Percentiles rank a stretch among this genome's conserved stretches.
These are phyloP conservation scores for Sindora glabra DNA, from an alignment of 306 rosid species.

Conservation along the genomic window DNA sequence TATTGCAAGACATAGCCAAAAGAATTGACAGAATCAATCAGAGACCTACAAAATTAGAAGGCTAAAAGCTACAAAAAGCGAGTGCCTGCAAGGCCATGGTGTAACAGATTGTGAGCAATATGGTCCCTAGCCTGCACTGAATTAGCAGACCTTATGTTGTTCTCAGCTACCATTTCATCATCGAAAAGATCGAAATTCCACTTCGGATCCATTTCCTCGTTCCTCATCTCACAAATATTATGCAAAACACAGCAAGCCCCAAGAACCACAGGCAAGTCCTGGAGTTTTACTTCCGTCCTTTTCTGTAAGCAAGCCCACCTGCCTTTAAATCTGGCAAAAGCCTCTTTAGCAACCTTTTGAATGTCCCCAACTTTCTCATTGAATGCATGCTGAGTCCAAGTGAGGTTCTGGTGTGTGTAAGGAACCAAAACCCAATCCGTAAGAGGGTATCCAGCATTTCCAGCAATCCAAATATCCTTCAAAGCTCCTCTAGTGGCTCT, in stretches of 20 bases:
- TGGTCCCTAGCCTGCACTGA: constrained; percentile 41
- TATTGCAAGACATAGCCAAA: not conserved
- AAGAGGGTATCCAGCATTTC: constrained; percentile 39
- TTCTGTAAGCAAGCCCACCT: constrained; percentile 58
- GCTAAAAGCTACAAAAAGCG: constrained; percentile 23
- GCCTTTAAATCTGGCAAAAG: constrained; percentile 49
- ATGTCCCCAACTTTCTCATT: constrained; percentile 55
- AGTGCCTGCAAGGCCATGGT: constrained; percentile 62
- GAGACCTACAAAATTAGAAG: not conserved
- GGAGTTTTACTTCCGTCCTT: constrained; percentile 51
- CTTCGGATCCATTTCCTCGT: constrained; percentile 33
- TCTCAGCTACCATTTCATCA: constrained; percentile 53
- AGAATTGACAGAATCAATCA: not conserved
- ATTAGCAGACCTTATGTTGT: constrained; percentile 22
- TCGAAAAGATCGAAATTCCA: constrained; percentile 28
- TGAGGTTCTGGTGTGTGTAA: constrained; percentile 39
- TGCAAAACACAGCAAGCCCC: constrained; percentile 64
- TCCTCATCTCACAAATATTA: constrained; percentile 46
- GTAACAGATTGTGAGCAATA: constrained; percentile 59
- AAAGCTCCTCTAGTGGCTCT: constrained; percentile 39
- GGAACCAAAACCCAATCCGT: constrained; percentile 62
- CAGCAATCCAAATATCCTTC: constrained; percentile 53
- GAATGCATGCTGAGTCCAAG: constrained; percentile 59
- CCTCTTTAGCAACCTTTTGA: constrained; percentile 39
- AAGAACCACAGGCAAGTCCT: constrained; percentile 55